Evolutionary conservation across 768 basidiomycete genomes (phyloP).

Genomic region (Suillus americanus): DNA sequence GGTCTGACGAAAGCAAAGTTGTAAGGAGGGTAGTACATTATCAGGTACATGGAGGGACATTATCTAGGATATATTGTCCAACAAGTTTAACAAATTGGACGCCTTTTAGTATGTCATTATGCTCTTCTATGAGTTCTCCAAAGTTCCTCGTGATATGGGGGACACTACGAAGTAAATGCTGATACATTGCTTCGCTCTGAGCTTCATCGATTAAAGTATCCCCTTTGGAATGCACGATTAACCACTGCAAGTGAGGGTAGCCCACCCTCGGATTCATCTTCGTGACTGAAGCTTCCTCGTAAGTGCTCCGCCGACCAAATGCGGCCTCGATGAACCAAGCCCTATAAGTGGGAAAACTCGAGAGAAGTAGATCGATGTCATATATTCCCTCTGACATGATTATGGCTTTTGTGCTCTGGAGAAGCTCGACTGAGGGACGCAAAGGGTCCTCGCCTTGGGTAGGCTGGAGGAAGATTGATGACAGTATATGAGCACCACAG

Average conservation of each 20-base stretch:
- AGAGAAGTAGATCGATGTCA: conserved; percentile 65
- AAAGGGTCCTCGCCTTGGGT: conserved; percentile 36
- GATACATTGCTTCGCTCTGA: conserved; percentile 63
- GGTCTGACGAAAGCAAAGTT: conserved; percentile 12
- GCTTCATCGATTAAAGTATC: conserved; percentile 64
- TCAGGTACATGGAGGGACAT: neutral
- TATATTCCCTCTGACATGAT: conserved; percentile 77
- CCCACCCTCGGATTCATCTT: conserved; percentile 38
- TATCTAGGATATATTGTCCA: conserved; percentile 35
- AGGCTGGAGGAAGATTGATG: conserved; percentile 62
- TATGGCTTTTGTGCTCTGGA: conserved; percentile 51
- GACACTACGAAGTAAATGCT: conserved; percentile 42
- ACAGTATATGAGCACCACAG: conserved; percentile 79
- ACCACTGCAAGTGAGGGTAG: conserved; percentile 51
- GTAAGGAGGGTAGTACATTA: too few relatives aligned
- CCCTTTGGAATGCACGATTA: conserved; percentile 71
- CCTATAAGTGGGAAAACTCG: conserved; percentile 65
- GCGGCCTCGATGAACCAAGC: conserved; percentile 66
- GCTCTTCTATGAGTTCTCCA: conserved; percentile 45
- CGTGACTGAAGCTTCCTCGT: conserved; percentile 46
- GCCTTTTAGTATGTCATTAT: conserved; percentile 50
- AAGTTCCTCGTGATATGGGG: conserved; percentile 35
- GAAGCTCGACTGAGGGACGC: conserved; percentile 42
- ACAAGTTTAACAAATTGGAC: conserved; percentile 47
- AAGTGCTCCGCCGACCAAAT: conserved; percentile 56